Evolutionary conservation across 139 green algal species (phyloP).

Genomic region (Chlamydomonas schloesseri): DNA sequence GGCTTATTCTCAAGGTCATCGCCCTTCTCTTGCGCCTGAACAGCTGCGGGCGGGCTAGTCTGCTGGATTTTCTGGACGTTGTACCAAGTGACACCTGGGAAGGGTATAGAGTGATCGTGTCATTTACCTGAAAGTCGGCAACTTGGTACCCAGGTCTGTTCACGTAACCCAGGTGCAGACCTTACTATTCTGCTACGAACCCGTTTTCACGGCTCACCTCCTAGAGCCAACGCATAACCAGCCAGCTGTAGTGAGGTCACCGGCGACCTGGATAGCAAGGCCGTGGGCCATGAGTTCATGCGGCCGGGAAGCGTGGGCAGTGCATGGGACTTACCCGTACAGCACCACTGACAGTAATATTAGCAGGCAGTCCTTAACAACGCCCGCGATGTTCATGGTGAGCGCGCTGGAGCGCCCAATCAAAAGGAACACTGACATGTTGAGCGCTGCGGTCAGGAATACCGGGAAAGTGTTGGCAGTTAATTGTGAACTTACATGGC

Average conservation of each 20-base stretch:
- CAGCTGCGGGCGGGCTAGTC: too few species aligned
- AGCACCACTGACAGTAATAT: slow-evolving; percentile 46
- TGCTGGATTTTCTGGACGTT: slow-evolving; percentile 70
- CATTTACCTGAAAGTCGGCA: too few species aligned
- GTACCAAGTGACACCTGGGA: slow-evolving; percentile 73
- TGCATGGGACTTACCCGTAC: slow-evolving; percentile 14
- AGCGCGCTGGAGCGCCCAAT: slow-evolving; percentile 84
- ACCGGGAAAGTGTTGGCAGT: too few species aligned
- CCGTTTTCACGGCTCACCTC: too few species aligned
- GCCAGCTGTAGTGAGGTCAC: slow-evolving; percentile 71
- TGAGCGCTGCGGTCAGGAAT: slow-evolving; percentile 70
- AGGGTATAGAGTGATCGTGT: too few species aligned
- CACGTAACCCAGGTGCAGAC: too few species aligned
- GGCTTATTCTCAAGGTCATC: too few species aligned
- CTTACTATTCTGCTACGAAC: too few species aligned
- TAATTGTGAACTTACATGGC: too few species aligned
- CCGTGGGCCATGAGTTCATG: not conserved
- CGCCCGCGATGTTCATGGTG: slow-evolving; percentile 73
- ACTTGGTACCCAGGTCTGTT: too few species aligned
- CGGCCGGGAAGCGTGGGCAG: too few species aligned
- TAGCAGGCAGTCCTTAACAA: slow-evolving; percentile 67
- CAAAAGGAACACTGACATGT: slow-evolving; percentile 92
- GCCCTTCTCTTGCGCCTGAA: too few species aligned
- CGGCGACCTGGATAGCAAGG: slow-evolving; percentile 24
- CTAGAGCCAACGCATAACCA: slow-evolving; percentile 82